phyloP scores from a whole-genome alignment of 75 land plant genomes.

The Picea glauca region DNA sequence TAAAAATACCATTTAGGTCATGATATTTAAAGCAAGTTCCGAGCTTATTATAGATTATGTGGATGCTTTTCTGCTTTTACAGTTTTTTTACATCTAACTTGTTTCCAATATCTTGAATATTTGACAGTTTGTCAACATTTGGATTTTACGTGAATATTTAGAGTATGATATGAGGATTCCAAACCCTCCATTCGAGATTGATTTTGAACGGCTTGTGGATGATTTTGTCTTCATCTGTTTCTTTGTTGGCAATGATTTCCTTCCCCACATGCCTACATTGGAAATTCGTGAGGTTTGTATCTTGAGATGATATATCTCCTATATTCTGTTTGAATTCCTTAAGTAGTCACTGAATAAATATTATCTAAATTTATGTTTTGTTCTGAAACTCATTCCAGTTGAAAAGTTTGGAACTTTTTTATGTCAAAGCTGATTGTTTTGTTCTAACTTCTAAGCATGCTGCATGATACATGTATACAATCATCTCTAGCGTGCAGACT shows the following conservation, averaged over 20 bases:
- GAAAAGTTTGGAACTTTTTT: too few species aligned
- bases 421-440: too few species aligned
- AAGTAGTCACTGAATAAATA: background rate
- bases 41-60: background rate
- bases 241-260: conserved; percentile 83
- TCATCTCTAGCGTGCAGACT: background rate
- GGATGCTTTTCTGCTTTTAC: background rate
- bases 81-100: background rate
- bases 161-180: conserved; percentile 47
- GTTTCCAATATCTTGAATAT: background rate
- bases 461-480: background rate
- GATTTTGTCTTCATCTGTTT: conserved; percentile 80
- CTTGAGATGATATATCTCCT: background rate
- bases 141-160: conserved; percentile 65
- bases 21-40: background rate
- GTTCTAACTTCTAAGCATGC: too few species aligned
- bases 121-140: conserved; percentile 65
- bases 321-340: background rate
- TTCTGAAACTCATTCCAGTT: background rate
- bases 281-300: conserved; percentile 73
- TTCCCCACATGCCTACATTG: conserved; percentile 75
- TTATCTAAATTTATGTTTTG: background rate
- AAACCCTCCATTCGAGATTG: conserved; percentile 34
- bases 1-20: too few species aligned
- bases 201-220: conserved; percentile 65